These are phyloP conservation scores for Senna siamea DNA, from an alignment of 306 rosid species.

Conservation along the genomic window DNA sequence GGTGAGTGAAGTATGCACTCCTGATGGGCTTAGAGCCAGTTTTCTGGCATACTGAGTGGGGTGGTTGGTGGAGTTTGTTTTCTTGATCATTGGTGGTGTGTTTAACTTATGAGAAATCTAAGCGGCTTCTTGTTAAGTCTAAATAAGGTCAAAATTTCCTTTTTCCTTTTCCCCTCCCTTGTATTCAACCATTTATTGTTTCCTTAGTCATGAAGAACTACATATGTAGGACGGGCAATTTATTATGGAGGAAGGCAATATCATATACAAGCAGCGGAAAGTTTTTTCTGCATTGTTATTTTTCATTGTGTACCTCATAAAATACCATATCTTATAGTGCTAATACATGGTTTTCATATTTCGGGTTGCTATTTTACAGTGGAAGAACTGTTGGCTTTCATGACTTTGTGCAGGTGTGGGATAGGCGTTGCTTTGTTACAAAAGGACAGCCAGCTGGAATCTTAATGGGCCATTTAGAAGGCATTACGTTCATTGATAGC, in stretches of 20 bases:
- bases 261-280: no score
- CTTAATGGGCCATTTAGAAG: constrained; percentile 87
- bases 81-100: not conserved
- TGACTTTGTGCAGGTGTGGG: constrained; percentile 78
- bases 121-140: no score
- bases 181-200: no score
- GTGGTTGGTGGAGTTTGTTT: constrained; percentile 10
- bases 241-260: no score
- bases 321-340: not conserved
- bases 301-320: no score
- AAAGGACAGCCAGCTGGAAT: constrained; percentile 78
- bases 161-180: no score
- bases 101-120: no score
- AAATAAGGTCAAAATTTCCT: no score
- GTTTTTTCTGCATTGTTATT: no score
- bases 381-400: constrained; percentile 23
- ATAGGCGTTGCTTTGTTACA: constrained; percentile 76
- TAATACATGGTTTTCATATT: constrained; percentile 18
- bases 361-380: constrained; percentile 25
- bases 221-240: no score
- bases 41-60: not conserved
- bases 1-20: not conserved
- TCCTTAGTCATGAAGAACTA: no score
- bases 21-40: not conserved
- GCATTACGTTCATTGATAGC: constrained; percentile 84